Evolutionary conservation across 1,284 basidiomycete species (phyloP).

Genomic region (Bondarzewia mesenterica): DNA sequence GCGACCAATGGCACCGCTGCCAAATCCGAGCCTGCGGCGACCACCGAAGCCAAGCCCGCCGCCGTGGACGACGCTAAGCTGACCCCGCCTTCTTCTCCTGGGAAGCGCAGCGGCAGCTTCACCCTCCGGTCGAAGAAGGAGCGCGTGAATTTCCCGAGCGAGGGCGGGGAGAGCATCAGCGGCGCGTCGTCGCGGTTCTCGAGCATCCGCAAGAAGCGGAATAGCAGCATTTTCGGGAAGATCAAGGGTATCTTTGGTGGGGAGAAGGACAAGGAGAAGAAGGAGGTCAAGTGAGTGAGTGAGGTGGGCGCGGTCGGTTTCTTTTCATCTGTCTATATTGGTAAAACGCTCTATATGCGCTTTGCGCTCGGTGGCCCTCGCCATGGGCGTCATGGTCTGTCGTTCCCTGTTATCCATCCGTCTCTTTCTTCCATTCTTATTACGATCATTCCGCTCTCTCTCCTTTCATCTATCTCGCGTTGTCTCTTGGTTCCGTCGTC

Average conservation of each 20-base stretch:
- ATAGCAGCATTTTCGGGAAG: constrained; percentile 17
- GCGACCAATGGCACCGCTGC: neutral
- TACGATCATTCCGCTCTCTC: neutral
- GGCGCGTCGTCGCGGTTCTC: constrained; percentile 8
- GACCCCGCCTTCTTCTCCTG: neutral
- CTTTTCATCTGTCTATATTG: neutral
- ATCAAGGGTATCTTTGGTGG: constrained; percentile 17
- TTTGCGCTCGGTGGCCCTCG: neutral
- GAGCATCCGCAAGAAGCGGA: constrained; percentile 17
- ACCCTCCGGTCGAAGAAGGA: neutral
- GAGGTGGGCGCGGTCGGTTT: neutral
- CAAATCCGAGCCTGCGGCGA: neutral
- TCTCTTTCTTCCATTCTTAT: no score
- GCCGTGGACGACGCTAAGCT: neutral
- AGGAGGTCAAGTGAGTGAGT: neutral
- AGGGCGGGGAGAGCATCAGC: neutral
- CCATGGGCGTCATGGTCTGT: neutral
- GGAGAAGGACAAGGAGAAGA: constrained; percentile 11
- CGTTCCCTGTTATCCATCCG: no score
- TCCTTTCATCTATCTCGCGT: neutral
- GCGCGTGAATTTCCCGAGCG: neutral
- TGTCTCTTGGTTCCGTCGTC: neutral
- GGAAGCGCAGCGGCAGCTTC: neutral
- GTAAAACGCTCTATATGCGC: neutral
- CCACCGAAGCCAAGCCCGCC: neutral